Evolutionary conservation across 2,329 filamentous ascomycete species (phyloP).

Genomic region (Cordyceps cicadae): DNA sequence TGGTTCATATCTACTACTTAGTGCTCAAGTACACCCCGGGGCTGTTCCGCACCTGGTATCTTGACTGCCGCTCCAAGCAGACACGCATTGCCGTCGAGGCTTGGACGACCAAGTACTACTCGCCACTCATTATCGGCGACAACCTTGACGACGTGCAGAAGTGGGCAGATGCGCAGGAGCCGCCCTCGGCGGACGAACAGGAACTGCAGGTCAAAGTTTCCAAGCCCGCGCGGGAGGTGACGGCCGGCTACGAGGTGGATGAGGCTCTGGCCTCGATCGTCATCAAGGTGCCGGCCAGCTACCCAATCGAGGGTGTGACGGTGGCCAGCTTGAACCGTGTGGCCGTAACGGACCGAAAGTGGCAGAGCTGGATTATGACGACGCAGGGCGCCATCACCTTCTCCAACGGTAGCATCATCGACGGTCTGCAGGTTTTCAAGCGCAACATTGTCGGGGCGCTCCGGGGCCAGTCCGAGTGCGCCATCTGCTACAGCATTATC

Average conservation of each 20-base stretch:
- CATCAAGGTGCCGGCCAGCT: slow-evolving; percentile 72
- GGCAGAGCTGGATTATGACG: slow-evolving; percentile 82
- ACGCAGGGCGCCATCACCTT: slow-evolving; percentile 92
- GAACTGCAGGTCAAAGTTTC: slow-evolving; percentile 63
- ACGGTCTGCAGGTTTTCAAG: slow-evolving; percentile 77
- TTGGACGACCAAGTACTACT: slow-evolving; percentile 83
- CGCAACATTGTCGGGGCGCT: slow-evolving; percentile 80
- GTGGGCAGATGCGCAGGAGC: slow-evolving; percentile 53
- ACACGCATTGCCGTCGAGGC: slow-evolving; percentile 69
- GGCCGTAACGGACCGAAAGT: slow-evolving; percentile 82
- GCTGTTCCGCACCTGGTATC: slow-evolving; percentile 76
- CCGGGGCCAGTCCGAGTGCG: slow-evolving; percentile 89
- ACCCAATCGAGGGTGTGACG: slow-evolving; percentile 70
- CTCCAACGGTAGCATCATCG: slow-evolving; percentile 78
- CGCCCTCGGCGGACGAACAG: slow-evolving; percentile 41
- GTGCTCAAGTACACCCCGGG: slow-evolving; percentile 68
- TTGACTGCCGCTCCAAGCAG: slow-evolving; percentile 70
- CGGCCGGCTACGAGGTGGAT: slow-evolving; percentile 79
- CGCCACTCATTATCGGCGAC: slow-evolving; percentile 58
- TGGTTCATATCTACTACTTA: slow-evolving; percentile 80
- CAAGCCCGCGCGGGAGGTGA: slow-evolving; percentile 63
- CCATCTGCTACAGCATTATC: slow-evolving; percentile 94
- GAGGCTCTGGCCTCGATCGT: slow-evolving; percentile 75
- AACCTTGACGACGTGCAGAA: slow-evolving; percentile 58
- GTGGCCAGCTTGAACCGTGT: slow-evolving; percentile 76